phyloP scores from a whole-genome alignment of 2,329 filamentous ascomycete genomes.

The Helotiales sp. region DNA sequence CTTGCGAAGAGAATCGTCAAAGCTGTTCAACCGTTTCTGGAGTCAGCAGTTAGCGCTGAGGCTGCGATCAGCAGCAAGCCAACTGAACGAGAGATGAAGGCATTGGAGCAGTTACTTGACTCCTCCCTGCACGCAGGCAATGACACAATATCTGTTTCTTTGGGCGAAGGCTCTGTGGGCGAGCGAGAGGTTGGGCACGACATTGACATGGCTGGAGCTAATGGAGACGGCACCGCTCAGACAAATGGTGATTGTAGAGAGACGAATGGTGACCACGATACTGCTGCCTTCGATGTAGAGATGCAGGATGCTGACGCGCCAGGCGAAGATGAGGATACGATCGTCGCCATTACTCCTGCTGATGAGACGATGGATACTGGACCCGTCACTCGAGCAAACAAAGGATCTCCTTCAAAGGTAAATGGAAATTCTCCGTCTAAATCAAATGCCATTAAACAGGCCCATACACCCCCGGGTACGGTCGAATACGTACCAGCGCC shows the following conservation, averaged over 20 bases:
- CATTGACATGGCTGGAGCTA: constrained; percentile 20
- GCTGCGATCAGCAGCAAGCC: constrained; percentile 74
- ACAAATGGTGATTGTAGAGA: constrained; percentile 9
- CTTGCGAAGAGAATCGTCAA: constrained; percentile 90
- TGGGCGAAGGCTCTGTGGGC: constrained; percentile 42
- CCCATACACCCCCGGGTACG: constrained; percentile 48
- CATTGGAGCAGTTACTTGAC: constrained; percentile 73
- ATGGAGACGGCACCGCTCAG: constrained; percentile 17
- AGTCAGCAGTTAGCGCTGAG: constrained; percentile 76
- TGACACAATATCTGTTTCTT: constrained; percentile 43
- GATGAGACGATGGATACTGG: constrained; percentile 28
- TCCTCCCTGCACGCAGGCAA: constrained; percentile 55
- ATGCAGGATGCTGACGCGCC: constrained; percentile 38
- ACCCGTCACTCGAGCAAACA: constrained; percentile 5
- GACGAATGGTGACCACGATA: neutral
- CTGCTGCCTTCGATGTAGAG: constrained; percentile 37
- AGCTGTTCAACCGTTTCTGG: constrained; percentile 73
- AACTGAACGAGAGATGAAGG: constrained; percentile 67
- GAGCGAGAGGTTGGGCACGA: constrained; percentile 40
- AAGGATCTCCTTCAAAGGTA: neutral
- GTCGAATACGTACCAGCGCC: constrained; percentile 42
- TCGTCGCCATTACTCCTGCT: constrained; percentile 5
- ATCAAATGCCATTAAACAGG: constrained; percentile 30
- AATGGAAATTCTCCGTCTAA: neutral
- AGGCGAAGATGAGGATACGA: constrained; percentile 22